Base-by-base conservation (phyloP, 2,329 filamentous ascomycete genomes). In the Cladophialophora immunda region DNA sequence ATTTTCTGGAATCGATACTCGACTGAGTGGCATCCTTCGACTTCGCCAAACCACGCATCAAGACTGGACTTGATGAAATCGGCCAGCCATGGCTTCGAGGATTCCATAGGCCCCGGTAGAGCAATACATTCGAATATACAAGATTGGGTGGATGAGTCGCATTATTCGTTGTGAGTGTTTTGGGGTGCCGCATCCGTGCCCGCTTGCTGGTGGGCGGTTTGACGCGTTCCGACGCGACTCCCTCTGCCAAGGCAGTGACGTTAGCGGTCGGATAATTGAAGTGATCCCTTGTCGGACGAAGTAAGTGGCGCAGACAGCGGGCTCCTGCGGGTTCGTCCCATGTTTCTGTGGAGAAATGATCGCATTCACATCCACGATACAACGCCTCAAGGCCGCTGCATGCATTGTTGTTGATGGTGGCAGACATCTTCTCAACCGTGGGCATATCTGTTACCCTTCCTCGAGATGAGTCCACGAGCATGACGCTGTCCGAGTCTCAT, bases 51-150 rank as follows among this genome's bases (percentile, higher is more conserved):
- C 50, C 54, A 68, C 34, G 52, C 62, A 30, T 17, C 29, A 19
- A 68, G 13, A 30, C 53, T 47, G 15, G 53, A 50, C 25, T 22
- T 34, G 55, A 68, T 57, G 45, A 65, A 65, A 6, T 52, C 53
- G 29, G 30, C 62, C 62, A 68, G 45, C 66, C 66, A 68, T 55
- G 62, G 57, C 52, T 64, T 34, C 30, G 64, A 57, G 36, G 22
- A 3, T 22, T 60, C 65, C 65, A 67, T 67, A 22, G 25, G 19
- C 9, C 17, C n/a, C n/a, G 22, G 32, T 5, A 19, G 22, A 29
- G 4, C 32, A 25, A 47, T n/a, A 19, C 30, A 60, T 50, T 5
- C 45, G 45, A 50, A 50, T 50, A 17, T 13, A 8, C 45, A 50
- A 19, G 19, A 15, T 50, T 11, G 22, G 15, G 9, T 50, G 3